Evolutionary conservation across 148 eudicot species (phyloP).

Genomic region (Arctostaphylos glauca): DNA sequence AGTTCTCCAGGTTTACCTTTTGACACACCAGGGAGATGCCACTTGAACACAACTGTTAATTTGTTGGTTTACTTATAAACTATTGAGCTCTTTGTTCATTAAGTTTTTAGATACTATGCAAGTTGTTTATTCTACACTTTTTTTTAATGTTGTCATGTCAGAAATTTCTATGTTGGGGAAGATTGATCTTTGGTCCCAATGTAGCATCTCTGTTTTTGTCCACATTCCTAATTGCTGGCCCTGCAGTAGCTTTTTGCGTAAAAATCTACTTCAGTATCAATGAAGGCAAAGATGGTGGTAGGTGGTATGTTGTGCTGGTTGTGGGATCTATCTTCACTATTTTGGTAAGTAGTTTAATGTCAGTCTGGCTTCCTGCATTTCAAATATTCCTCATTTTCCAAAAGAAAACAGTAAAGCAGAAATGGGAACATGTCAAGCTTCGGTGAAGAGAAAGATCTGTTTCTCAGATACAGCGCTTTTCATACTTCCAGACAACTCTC

Average conservation of each 20-base stretch:
- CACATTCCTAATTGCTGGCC: conserved; percentile 66
- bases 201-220: conserved; percentile 65
- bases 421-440: neutral
- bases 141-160: conserved; percentile 36
- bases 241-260: conserved; percentile 64
- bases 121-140: conserved; percentile 12
- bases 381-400: neutral
- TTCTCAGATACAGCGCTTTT: neutral
- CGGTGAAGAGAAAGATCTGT: neutral
- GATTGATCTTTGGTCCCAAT: conserved; percentile 90
- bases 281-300: conserved; percentile 25
- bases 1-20: neutral
- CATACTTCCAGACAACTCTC: neutral
- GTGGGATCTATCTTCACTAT: conserved; percentile 60
- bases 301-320: conserved; percentile 52
- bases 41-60: neutral
- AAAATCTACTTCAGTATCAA: conserved; percentile 37
- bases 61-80: neutral
- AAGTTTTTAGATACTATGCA: neutral
- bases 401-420: neutral
- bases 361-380: neutral
- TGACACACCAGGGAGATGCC: neutral
- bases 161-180: conserved; percentile 79
- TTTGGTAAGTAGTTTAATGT: conserved; percentile 47
- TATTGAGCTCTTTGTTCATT: neutral